phyloP scores from a whole-genome alignment of 2,329 filamentous ascomycete genomes.

The Arachnomyces sp. region DNA sequence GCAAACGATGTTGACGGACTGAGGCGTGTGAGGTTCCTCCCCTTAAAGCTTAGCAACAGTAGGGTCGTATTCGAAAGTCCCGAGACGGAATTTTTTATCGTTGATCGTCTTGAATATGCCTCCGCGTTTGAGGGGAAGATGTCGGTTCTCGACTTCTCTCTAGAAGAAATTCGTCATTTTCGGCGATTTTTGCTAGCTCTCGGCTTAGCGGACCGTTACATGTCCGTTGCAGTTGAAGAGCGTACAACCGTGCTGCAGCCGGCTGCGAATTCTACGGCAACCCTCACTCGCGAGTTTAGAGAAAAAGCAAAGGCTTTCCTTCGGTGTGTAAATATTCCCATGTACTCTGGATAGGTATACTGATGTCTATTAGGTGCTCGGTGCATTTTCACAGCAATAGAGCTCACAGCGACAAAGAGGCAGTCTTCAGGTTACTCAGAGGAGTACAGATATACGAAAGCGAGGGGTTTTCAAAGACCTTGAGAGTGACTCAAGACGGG shows the following conservation, averaged over 20 bases:
- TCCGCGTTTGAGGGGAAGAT: not conserved
- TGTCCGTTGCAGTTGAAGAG: not conserved
- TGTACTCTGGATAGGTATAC: not conserved
- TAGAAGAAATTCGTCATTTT: not conserved
- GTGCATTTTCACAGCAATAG: not conserved
- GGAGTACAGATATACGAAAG: not conserved
- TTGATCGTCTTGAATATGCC: not conserved
- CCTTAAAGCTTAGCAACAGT: no score
- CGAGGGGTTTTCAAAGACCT: conserved; percentile 1
- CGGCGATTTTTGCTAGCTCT: not conserved
- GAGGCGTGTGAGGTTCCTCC: no score
- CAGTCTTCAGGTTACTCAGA: not conserved
- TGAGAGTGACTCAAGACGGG: not conserved
- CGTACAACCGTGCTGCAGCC: not conserved
- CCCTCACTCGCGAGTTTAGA: not conserved
- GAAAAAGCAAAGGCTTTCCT: not conserved
- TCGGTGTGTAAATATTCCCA: not conserved
- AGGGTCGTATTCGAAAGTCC: not conserved
- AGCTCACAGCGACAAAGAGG: not conserved
- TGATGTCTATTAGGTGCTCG: not conserved
- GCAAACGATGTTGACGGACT: no score
- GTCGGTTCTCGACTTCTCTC: not conserved
- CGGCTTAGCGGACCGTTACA: not conserved
- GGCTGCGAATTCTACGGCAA: not conserved
- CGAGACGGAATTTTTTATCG: not conserved